Evolutionary conservation across 2,329 filamentous ascomycete genomes (phyloP), one percentile per base, ranked within the genome.

Genomic region (Leptographium lundbergii): DNA sequence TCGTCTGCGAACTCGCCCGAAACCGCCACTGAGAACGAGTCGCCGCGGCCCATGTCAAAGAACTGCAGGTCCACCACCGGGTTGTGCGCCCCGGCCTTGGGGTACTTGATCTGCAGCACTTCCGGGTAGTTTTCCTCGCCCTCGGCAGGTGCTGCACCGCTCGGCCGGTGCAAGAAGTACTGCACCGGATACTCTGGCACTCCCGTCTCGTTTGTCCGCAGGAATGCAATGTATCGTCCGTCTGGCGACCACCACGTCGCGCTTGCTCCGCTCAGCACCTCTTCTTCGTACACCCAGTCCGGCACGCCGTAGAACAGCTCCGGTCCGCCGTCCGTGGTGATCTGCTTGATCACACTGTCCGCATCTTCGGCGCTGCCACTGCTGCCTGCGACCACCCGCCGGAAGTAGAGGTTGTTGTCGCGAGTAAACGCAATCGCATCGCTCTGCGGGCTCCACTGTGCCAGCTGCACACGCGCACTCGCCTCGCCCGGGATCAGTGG

Each of bases 171-270:
- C 61, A 96, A 75, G 72, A 94, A 99, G 76, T 95, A 99, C 67
- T 97, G 88, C 10, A 99, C 82, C 1, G 92, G 91, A 66, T 90
- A 99, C 64, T 91, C 89, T 0, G 92, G 91, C 0, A 99, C 94
- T 27, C 82, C 80, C 0, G 91, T 91, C 73, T 99, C 95, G 69
- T 99, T 94, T 6, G 94, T 99, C 34, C 91, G 86, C 61, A 99
- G 75, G 70, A 96, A 99, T 25, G 94, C 90, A 60, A 99, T 74
- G 69, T 88, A 95, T 66, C 90, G 87, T 57, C 91, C 94, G 69
- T 95, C 89, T 42, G 86, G 81, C 39, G 90, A 92, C 91, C 91
- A 99, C 94, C 95, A 99, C 1, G 91, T 95, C 6, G 89, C 92
- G 62, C 82, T 89, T 65, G 89, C 88, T 1, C 82, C 86, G 17